These are phyloP conservation scores for Fusarium clavum DNA, from an alignment of 2,329 filamentous ascomycete species.

Conservation along the genomic window DNA sequence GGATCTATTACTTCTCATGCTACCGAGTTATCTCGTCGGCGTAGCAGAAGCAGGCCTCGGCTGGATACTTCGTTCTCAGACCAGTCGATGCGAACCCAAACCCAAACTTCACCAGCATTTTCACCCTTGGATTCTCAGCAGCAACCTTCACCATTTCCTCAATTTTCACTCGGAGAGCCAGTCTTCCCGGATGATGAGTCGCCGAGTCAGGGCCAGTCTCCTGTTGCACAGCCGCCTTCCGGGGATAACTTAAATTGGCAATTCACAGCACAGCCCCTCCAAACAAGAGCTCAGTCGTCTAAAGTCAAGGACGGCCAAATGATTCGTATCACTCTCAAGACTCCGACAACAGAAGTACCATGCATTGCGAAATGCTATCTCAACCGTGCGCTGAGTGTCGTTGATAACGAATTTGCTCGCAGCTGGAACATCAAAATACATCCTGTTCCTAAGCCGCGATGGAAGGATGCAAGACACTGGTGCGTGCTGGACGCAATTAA, in stretches of 20 bases:
- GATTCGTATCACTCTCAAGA: slow-evolving; percentile 32
- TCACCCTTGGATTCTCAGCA: slow-evolving; percentile 5
- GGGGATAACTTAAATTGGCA: slow-evolving; percentile 13
- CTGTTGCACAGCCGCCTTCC: slow-evolving; percentile 14
- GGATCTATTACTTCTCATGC: slow-evolving; percentile 3
- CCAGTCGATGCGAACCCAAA: slow-evolving; percentile 1
- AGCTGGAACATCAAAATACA: slow-evolving; percentile 13
- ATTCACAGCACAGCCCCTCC: slow-evolving; percentile 12
- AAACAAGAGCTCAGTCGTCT: slow-evolving; percentile 13
- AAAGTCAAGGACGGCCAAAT: slow-evolving; percentile 34
- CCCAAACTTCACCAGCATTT: slow-evolving; percentile 5
- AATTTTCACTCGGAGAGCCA: slow-evolving; percentile 6
- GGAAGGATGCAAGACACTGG: slow-evolving; percentile 22
- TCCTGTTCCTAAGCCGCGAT: slow-evolving; percentile 19
- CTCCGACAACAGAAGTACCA: slow-evolving; percentile 20
- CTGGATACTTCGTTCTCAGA: slow-evolving; percentile 7
- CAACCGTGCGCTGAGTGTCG: slow-evolving; percentile 12
- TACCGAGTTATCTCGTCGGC: background rate
- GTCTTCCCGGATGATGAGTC: slow-evolving; percentile 18
- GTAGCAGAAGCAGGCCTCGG: background rate
- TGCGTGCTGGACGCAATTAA: slow-evolving; percentile 32
- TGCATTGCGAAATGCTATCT: slow-evolving; percentile 36
- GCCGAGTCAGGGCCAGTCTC: slow-evolving; percentile 24
- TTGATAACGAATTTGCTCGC: slow-evolving; percentile 30
- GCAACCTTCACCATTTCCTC: slow-evolving; percentile 15